These are phyloP conservation scores for Flaveria robusta DNA, from an alignment of 129 eudicot genomes.

Conservation along the genomic window DNA sequence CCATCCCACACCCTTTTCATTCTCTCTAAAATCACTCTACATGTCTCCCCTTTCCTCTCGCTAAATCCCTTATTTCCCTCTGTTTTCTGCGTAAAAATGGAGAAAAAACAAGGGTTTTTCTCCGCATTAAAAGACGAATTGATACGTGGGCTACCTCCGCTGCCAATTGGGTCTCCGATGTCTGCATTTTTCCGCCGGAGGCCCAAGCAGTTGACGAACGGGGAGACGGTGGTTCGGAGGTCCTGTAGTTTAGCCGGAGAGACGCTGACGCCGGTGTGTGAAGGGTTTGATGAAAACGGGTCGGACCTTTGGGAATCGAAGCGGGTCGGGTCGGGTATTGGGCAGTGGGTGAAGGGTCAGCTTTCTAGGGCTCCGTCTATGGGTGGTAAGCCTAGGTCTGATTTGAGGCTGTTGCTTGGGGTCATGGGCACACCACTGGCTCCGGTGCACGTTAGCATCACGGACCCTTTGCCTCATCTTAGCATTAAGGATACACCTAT, in stretches of 20 bases:
- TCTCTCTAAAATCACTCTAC: no score
- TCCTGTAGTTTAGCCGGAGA: slow-evolving; percentile 70
- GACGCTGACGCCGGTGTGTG: slow-evolving; percentile 63
- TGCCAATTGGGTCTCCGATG: slow-evolving; percentile 56
- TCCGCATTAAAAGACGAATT: not conserved
- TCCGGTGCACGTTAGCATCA: not conserved
- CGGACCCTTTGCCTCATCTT: not conserved
- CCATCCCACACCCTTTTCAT: not conserved
- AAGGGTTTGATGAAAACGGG: slow-evolving; percentile 81
- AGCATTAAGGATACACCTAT: not conserved
- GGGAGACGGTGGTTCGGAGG: slow-evolving; percentile 47
- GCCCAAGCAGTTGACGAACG: slow-evolving; percentile 35
- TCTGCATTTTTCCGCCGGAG: slow-evolving; percentile 39
- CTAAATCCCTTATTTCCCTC: no score
- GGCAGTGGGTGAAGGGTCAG: slow-evolving; percentile 78
- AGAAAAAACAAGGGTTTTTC: not conserved
- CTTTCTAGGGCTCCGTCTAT: slow-evolving; percentile 44
- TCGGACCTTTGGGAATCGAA: slow-evolving; percentile 62
- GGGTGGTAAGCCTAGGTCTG: not conserved
- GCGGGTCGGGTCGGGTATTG: slow-evolving; percentile 68
- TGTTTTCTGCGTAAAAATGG: not conserved
- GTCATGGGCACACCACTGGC: slow-evolving; percentile 8
- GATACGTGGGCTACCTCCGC: slow-evolving; percentile 58
- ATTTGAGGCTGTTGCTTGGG: slow-evolving; percentile 11
- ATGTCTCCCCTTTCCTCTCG: not conserved